Base-by-base conservation (phyloP, 2,329 filamentous ascomycete species). In the Calonectria leucothoes region DNA sequence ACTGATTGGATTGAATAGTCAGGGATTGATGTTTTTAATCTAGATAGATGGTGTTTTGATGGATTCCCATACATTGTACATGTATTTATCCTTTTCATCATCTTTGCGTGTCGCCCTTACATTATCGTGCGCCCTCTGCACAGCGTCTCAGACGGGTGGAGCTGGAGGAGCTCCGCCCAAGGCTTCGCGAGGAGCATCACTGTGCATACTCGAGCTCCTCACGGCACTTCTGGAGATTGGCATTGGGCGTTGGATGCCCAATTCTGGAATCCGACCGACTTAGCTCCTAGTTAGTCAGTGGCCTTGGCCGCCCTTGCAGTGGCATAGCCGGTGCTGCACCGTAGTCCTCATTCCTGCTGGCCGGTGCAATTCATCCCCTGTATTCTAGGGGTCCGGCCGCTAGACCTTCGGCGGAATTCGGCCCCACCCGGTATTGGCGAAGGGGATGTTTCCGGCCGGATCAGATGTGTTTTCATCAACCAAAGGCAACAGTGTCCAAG, bases 81-180 rank as follows among this genome's bases (percentile, higher is more conserved):
- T 20, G 12, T 61, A 61, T 61, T 39, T 61, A 61, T 61, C 12
- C 42, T 23, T 23, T 45, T 45, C 42, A 45, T 39, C 23, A 23
- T 61, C 35, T 23, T 61, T 6, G 23, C 12, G 35, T 15, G 0
- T 15, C 20, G 23, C 20, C 37, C 23, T 39, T 39, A 6, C 33
- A 29, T 37, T 37, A 33, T 17, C 15, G 8, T 23, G 42, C 4
- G 17, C 27, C n/a, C 4, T 33, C 6, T 14, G 17, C 23, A 25
- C 27, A 10, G 23, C 31, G 25, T 27, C 17, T 17, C 17, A 25
- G 12, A 14, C 17, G 55, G 55, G 55, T 25, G 55, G 55, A 61
- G 55, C 55, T 61, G 55, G 55, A 61, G 55, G 55, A 61, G 55
- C 55, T 61, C 55, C 55, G 55, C 55, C 35, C 39, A 27, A 7